A percentile compares a stretch with the other conserved stretches of the same genome.
phyloP scores from a whole-genome alignment of 2,329 filamentous ascomycete species.

The Diaporthe ilicicola region DNA sequence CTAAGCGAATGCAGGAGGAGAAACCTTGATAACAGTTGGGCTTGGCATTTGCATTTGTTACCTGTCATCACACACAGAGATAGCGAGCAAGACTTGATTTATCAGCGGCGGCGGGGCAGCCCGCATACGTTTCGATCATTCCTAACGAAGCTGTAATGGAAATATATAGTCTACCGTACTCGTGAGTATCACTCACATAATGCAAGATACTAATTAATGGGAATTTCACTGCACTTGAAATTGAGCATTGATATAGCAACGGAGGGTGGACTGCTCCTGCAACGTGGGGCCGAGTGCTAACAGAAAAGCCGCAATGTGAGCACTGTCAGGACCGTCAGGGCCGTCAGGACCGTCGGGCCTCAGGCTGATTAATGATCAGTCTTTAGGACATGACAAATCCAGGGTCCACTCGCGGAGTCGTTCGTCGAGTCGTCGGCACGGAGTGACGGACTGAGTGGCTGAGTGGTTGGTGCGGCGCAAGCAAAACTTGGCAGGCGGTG shows the following conservation, averaged over 20 bases:
- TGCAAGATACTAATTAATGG: accelerated
- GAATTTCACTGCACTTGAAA: background rate
- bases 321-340: background rate
- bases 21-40: background rate
- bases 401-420: background rate
- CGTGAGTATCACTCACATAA: too few species aligned
- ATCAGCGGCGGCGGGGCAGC: conserved; percentile 12
- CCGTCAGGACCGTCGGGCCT: background rate
- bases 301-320: background rate
- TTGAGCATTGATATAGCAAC: background rate
- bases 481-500: background rate
- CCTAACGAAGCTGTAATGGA: too few species aligned
- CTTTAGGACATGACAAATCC: background rate
- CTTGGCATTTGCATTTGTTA: conserved; percentile 14
- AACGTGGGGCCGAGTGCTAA: background rate
- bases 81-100: conserved; percentile 9
- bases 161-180: too few species aligned
- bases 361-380: background rate
- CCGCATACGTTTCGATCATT: background rate
- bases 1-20: conserved; percentile 18
- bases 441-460: background rate
- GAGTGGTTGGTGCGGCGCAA: conserved; percentile 6
- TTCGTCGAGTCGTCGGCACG: background rate
- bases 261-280: background rate
- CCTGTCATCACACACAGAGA: background rate